Percentiles rank a stretch among this genome's conserved stretches.
phyloP scores from a whole-genome alignment of 106 monocot genomes.

The Dactylorhiza incarnata region DNA sequence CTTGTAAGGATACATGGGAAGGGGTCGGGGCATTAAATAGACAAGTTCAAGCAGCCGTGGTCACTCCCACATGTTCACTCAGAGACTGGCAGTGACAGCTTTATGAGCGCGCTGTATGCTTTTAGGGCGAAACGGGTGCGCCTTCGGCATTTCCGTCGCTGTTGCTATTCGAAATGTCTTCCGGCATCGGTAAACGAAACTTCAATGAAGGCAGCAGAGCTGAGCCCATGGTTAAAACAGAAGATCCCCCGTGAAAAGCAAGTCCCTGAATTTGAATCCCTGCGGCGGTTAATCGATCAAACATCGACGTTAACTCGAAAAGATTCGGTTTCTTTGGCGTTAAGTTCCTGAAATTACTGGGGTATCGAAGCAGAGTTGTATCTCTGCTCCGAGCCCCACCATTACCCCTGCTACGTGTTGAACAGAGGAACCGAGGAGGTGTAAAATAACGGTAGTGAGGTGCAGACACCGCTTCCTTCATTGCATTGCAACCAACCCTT shows the following conservation, averaged over 20 bases:
- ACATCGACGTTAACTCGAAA: too few relatives aligned
- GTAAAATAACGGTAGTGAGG: background rate
- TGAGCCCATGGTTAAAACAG: background rate
- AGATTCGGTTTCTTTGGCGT: too few relatives aligned
- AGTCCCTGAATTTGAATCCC: background rate
- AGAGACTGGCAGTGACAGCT: background rate
- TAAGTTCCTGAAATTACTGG: background rate
- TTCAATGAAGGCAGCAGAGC: background rate
- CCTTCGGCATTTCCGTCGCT: background rate
- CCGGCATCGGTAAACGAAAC: background rate
- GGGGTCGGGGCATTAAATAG: slow-evolving; percentile 9
- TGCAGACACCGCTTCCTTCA: background rate
- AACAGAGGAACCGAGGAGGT: background rate
- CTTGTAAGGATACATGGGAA: background rate
- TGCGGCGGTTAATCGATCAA: background rate
- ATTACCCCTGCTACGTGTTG: background rate
- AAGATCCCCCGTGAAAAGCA: background rate
- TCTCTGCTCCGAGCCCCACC: background rate
- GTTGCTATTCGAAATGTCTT: background rate
- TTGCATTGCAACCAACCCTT: background rate
- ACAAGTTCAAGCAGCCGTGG: background rate
- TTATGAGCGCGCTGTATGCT: background rate
- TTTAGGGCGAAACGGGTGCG: background rate
- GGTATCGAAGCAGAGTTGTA: background rate
- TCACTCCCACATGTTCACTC: background rate